phyloP scores from a whole-genome alignment of 208 protist genomes.

The Trypanosoma scelopori region DNA sequence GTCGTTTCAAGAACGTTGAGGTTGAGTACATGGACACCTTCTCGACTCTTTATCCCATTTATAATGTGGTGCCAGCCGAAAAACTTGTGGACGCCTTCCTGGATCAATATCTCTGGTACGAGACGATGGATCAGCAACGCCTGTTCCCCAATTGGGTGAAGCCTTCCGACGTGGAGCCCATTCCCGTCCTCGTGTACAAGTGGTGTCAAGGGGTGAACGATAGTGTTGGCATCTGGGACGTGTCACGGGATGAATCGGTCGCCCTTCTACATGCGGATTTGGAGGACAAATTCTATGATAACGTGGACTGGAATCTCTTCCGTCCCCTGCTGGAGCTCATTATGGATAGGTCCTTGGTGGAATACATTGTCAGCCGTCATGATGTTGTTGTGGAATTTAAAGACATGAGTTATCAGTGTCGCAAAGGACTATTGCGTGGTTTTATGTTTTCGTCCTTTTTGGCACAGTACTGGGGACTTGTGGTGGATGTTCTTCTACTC shows the following conservation, averaged over 20 bases:
- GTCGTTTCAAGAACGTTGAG: slow-evolving; percentile 99
- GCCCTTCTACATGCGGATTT: slow-evolving; percentile 98
- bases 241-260: slow-evolving; percentile 96
- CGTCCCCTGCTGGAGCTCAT: slow-evolving; percentile 99
- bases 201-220: slow-evolving; percentile 99
- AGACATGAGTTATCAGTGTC: slow-evolving; percentile 99
- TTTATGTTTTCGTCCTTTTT: slow-evolving; percentile 99
- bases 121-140: slow-evolving; percentile 97
- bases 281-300: slow-evolving; percentile 98
- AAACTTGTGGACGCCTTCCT: slow-evolving; percentile 99
- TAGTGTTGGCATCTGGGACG: slow-evolving; percentile 98
- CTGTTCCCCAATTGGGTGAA: slow-evolving; percentile 99
- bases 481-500: slow-evolving; percentile 99
- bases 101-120: slow-evolving; percentile 99
- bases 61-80: slow-evolving; percentile 99
- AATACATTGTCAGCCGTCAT: slow-evolving; percentile 99
- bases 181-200: slow-evolving; percentile 99
- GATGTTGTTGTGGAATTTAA: slow-evolving; percentile 99
- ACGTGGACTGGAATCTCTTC: slow-evolving; percentile 99
- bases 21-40: slow-evolving; percentile 99
- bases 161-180: slow-evolving; percentile 98
- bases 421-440: slow-evolving; percentile 98
- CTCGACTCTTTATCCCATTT: slow-evolving; percentile 99
- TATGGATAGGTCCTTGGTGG: slow-evolving; percentile 99
- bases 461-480: slow-evolving; percentile 99